Evolutionary conservation across 192 early-diverging fungal genomes (phyloP), one percentile per base, ranked within the genome.

Genomic region (Mortierella antarctica): DNA sequence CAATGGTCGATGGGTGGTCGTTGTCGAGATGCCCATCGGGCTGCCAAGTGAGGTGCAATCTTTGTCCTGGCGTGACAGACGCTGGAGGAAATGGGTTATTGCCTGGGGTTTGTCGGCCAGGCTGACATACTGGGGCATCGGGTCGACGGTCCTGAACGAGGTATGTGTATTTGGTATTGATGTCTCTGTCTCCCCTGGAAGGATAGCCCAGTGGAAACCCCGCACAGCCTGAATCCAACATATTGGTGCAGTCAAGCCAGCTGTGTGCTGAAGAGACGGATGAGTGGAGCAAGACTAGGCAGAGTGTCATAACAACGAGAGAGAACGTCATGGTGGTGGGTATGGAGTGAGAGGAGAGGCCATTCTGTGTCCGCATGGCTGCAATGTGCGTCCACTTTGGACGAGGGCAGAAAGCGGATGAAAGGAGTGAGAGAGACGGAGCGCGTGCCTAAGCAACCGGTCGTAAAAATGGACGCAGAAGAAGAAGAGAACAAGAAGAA

Each of bases 141-240:
- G 69, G 70, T 23, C 53, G 57, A 46, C 70, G 77, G 15, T 61
- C 70, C 31, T 71, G 57, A 40, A 80, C 65, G 21, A 80, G 59
- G 15, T 80, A 80, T 13, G 77, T 80, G 48, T 80, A 80, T 52
- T 71, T 71, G 41, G 70, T 80, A 53, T 80, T 80, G 52, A 72
- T 80, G 44, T 80, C 70, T 8, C 17, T 11, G 18, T 79, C 76
- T 20, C 14, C 12, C 4, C 77, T 64, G 6, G 69, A 67, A 9
- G 77, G 70, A 44, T 80, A 80, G 18, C 77, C 69, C 1, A 67
- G 54, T 7, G 77, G 77, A 41, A 31, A 80, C 0, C 70, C 70
- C 15, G 67, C 69, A 45, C 77, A 72, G 45, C 65, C 65, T 10
- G 57, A 59, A 4, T 48, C 42, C 6, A 65, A 53, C 65, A 72